A percentile compares a stretch with the other conserved stretches of the same genome.
Conservation (phyloP, 805 yeast species). For the Tetrapisispora nanseiensis region DNA sequence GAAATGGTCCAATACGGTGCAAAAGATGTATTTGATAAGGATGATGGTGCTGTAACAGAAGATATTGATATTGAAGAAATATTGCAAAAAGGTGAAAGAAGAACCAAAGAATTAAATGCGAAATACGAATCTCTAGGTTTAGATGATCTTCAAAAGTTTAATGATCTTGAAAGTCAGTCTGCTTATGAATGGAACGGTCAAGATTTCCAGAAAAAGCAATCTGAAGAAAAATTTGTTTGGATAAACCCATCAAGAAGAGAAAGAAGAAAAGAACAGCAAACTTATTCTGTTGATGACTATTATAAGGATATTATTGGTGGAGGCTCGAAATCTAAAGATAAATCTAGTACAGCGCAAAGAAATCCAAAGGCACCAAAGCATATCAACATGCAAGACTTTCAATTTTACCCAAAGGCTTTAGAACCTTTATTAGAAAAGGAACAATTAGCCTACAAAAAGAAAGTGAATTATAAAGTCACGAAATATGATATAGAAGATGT, state of each 20-base stretch:
- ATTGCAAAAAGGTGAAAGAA: constrained; percentile 68
- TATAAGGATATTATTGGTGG: constrained; percentile 54
- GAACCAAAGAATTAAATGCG: constrained; percentile 67
- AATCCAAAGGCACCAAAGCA: constrained; percentile 53
- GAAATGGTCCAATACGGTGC: constrained; percentile 98
- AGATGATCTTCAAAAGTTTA: constrained; percentile 87
- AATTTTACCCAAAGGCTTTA: constrained; percentile 53
- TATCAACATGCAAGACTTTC: constrained; percentile 60
- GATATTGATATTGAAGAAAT: constrained; percentile 76
- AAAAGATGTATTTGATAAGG: constrained; percentile 64
- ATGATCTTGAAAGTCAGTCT: constrained; percentile 59
- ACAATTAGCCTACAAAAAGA: constrained; percentile 51
- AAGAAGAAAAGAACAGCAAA: constrained; percentile 69
- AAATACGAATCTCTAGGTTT: constrained; percentile 80
- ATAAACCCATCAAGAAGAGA: constrained; percentile 51
- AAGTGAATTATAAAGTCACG: constrained; percentile 48
- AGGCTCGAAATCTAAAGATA: constrained; percentile 19
- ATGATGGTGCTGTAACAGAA: constrained; percentile 23
- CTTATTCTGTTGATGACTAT: constrained; percentile 67
- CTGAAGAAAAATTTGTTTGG: constrained; percentile 42
- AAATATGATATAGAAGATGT: constrained; percentile 48
- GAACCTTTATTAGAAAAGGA: constrained; percentile 50
- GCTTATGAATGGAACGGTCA: constrained; percentile 98
- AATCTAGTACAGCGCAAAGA: constrained; percentile 34
- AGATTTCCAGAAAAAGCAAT: constrained; percentile 34